phyloP scores from a whole-genome alignment of 164 flowering plant species.

The Stephania cephalantha region DNA sequence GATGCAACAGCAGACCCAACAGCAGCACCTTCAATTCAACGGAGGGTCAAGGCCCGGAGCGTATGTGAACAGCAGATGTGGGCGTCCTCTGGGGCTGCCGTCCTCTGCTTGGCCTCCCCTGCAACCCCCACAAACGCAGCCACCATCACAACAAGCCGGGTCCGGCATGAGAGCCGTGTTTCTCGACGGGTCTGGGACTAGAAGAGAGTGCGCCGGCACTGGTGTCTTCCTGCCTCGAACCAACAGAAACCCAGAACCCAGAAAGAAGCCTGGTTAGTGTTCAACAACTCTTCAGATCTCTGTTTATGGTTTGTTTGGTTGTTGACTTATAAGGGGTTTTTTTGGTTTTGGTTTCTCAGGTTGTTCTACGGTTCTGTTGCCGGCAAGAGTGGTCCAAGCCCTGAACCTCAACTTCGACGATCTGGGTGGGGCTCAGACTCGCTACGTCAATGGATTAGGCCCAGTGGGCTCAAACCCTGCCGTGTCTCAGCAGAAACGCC shows the following conservation, averaged over 20 bases:
- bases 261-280: slow-evolving; percentile 45
- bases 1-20: slow-evolving; percentile 4
- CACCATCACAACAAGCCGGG: slow-evolving; percentile 14
- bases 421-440: slow-evolving; percentile 24
- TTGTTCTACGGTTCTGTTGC: slow-evolving; percentile 56
- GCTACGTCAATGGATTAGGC: slow-evolving; percentile 16
- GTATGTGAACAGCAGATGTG: slow-evolving; percentile 2
- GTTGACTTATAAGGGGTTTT: neutral
- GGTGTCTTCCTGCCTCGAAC: slow-evolving; percentile 69
- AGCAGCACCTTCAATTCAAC: slow-evolving; percentile 14
- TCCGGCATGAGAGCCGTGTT: slow-evolving; percentile 54
- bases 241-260: slow-evolving; percentile 27
- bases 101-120: slow-evolving; percentile 60
- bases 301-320: neutral
- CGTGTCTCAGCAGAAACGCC: slow-evolving; percentile 22
- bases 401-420: slow-evolving; percentile 54
- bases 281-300: neutral
- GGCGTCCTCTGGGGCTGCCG: slow-evolving; percentile 34
- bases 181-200: slow-evolving; percentile 37
- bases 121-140: slow-evolving; percentile 27
- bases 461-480: slow-evolving; percentile 23
- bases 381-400: slow-evolving; percentile 67
- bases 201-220: slow-evolving; percentile 43
- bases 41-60: slow-evolving; percentile 15
- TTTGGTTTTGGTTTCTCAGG: slow-evolving; percentile 22